Evolutionary conservation across 2,329 filamentous ascomycete genomes (phyloP), one percentile per base, ranked within the genome.

Genomic region (Cryphonectria radicalis): DNA sequence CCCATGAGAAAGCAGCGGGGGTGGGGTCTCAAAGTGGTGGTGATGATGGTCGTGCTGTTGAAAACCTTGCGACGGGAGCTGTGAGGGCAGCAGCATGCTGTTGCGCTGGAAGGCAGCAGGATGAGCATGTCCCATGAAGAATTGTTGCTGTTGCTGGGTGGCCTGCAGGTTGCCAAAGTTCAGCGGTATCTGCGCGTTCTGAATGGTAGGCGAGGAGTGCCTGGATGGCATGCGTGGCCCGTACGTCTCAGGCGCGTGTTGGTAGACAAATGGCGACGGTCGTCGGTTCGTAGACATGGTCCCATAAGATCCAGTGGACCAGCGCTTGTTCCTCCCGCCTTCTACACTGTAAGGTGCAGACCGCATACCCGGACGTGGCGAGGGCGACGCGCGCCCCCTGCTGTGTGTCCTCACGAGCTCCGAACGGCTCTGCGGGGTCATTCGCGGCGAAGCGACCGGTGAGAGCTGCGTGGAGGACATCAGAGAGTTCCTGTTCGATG

Each of bases 301-400:
- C 28, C 87, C 90, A 72, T 91, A 93, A 4, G 91, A 93, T 19
- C 91, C 92, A 4, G 92, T 94, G 28, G 92, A 94, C 92, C 92
- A 94, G 75, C 92, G 86, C 84, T 94, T 93, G 78, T 70, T 73
- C 73, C 91, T 87, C 63, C 84, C 85, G 67, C 85, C 87, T 63
- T 93, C 91, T 66, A 93, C 85, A 66, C 84, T 90, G 81, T 94
- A 94, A 0, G 92, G 92, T 25, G 89, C 90, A 57, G 91, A 88
- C 73, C 92, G 88, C 77, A 91, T 85, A 69, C 86, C 89, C 43
- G 89, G 90, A 62, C 91, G 87, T 32, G 92, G 91, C 43, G 91
- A 92, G 53, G 91, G 91, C 63, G 92, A 93, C 17, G 91, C 90
- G 57, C 91, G 87, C 32, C 91, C 90, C 67, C 91, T 88, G 80